Percentiles rank a stretch among this genome's conserved stretches.
Conservation (phyloP, 2,329 filamentous ascomycete species). For the Trichoderma sp. region DNA sequence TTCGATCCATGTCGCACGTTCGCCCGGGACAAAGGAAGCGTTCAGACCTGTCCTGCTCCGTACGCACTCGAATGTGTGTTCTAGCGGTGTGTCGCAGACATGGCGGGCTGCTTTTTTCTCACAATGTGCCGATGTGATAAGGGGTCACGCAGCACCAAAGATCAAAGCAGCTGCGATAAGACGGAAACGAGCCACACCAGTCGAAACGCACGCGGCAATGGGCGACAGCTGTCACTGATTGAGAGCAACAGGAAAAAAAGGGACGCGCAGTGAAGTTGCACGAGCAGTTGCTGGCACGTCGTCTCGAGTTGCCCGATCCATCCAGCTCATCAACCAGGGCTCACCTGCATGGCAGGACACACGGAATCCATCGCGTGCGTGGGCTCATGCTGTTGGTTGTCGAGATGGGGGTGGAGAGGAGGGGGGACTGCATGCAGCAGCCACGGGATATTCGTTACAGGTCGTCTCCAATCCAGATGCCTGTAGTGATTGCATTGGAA, state of each 20-base stretch:
- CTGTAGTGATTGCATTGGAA: background rate
- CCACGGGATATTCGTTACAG: too few species aligned
- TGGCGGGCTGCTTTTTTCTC: background rate
- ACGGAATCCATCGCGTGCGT: slow-evolving; percentile 10
- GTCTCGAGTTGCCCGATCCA: slow-evolving; percentile 1
- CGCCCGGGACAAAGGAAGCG: background rate
- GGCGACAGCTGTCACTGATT: background rate
- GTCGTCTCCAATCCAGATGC: background rate
- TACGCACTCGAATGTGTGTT: background rate
- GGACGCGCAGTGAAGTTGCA: too few species aligned
- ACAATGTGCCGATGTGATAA: background rate
- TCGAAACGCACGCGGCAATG: background rate
- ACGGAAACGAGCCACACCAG: slow-evolving; percentile 15
- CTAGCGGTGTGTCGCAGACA: slow-evolving; percentile 24
- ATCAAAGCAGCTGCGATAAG: background rate
- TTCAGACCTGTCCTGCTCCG: background rate
- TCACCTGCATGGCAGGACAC: slow-evolving; percentile 11
- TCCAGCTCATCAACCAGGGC: background rate
- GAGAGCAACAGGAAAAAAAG: too few species aligned
- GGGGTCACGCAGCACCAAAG: background rate
- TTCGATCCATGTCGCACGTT: too few species aligned
- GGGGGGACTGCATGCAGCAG: too few species aligned
- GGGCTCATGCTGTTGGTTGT: slow-evolving; percentile 11
- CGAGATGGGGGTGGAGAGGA: too few species aligned
- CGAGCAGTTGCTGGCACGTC: background rate